Evolutionary conservation across 345 rosid genomes (phyloP).

Genomic region (Gossypium bickii): DNA sequence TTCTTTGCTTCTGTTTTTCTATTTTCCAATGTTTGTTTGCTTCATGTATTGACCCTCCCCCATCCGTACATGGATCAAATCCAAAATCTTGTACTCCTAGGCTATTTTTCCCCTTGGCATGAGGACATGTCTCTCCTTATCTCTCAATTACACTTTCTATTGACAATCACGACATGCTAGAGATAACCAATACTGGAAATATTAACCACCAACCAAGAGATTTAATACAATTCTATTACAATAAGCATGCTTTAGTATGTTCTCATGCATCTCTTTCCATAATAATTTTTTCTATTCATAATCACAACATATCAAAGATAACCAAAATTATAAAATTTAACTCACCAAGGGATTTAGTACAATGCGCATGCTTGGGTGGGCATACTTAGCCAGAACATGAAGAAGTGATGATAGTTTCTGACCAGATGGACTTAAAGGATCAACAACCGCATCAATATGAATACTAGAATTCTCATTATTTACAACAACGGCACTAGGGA

Average conservation of each 20-base stretch:
- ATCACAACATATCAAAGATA: not conserved
- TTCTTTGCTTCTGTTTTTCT: not conserved
- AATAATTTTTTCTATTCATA: not conserved
- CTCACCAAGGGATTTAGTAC: constrained; percentile 93
- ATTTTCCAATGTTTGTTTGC: not conserved
- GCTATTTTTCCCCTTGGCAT: not conserved
- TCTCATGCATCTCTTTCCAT: not conserved
- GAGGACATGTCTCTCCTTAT: not conserved
- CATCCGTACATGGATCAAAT: not conserved
- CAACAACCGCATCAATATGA: constrained; percentile 92
- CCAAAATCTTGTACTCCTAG: not conserved
- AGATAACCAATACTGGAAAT: not conserved
- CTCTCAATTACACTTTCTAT: constrained; percentile 2
- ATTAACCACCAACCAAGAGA: constrained; percentile 79
- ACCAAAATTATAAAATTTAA: constrained; percentile 3
- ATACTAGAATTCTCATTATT: constrained; percentile 68
- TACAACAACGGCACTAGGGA: not conserved
- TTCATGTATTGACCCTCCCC: not conserved
- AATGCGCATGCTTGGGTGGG: constrained; percentile 91
- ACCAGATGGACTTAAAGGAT: constrained; percentile 88
- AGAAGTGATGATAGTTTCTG: constrained; percentile 91
- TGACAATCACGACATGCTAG: not conserved
- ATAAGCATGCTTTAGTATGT: not conserved
- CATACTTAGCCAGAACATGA: constrained; percentile 57
- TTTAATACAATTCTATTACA: constrained; percentile 50